Percentiles rank a stretch among this genome's conserved stretches.
These are phyloP conservation scores for Cladosporium oxysporum DNA, from an alignment of 2,329 filamentous ascomycete species.

Conservation along the genomic window DNA sequence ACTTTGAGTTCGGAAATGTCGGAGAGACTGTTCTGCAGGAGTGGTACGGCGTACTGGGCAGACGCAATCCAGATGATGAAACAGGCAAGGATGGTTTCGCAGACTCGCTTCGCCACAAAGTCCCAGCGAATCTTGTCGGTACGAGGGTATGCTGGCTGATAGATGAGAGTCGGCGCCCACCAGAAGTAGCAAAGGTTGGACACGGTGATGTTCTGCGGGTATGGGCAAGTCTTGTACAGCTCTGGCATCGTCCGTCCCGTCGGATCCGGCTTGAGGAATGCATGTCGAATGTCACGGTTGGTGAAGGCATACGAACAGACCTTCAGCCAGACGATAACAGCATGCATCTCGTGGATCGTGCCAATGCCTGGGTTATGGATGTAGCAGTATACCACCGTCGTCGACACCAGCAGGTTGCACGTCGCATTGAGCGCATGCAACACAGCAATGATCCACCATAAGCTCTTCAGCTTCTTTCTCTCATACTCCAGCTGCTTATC, in stretches of 20 bases:
- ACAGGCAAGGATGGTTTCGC: constrained; percentile 73
- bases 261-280: constrained; percentile 71
- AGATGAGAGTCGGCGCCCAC: constrained; percentile 95
- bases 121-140: constrained; percentile 78
- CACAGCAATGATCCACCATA: constrained; percentile 77
- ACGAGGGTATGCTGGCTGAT: constrained; percentile 94
- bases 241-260: constrained; percentile 72
- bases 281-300: constrained; percentile 90
- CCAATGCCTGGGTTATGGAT: constrained; percentile 94
- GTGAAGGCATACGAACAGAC: constrained; percentile 94
- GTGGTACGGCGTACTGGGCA: constrained; percentile 89
- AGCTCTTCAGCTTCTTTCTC: constrained; percentile 26
- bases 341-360: constrained; percentile 85
- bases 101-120: constrained; percentile 81
- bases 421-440: constrained; percentile 83
- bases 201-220: constrained; percentile 87
- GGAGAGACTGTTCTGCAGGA: constrained; percentile 84
- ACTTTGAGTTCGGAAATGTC: constrained; percentile 82
- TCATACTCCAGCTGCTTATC: constrained; percentile 57
- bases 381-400: constrained; percentile 82
- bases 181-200: constrained; percentile 91
- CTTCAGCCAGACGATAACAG: constrained; percentile 95
- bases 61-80: constrained; percentile 95
- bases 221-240: constrained; percentile 80
- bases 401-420: constrained; percentile 76